Base-by-base conservation (phyloP, 208 protist genomes). In the Trypanosoma conorhini region DNA sequence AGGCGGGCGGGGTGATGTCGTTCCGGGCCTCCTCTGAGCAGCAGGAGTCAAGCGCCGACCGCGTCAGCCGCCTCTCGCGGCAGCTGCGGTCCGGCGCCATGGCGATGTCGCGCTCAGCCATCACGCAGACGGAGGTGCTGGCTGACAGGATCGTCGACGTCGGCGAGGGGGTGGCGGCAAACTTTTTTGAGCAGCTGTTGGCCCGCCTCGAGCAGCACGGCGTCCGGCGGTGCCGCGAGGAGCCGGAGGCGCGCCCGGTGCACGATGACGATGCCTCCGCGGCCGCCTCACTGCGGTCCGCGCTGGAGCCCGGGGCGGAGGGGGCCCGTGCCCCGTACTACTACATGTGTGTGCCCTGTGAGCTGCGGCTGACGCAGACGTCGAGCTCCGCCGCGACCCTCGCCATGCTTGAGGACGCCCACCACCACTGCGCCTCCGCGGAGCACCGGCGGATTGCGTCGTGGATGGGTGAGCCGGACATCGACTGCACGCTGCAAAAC, bases 291-390 rank as follows among this genome's bases (percentile, higher is more conserved):
- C 28, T 50, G 59, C 10, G 24, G 12, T 26, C 38, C 0, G 55
- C 24, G 5, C 4, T 24, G 5, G 42, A 59, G 13, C 21, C 38
- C 17, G 3, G 13, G 13, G 33, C 12, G 31, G 48, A 40, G 5
- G 72, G 85, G 28, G 52, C 28, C 22, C 87, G 92, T 15, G 79
- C 67, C 21, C 80, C 87, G 9, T 90, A 94, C 74, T 95, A 92
- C 68, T 96, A 96, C 73, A 68, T 89, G 35, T 96, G 92, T 72
- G 86, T 94, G 1, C 86, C 87, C 3, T 96, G 92, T 50, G 88
- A 94, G 72, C 46, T 87, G 48, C 77, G 77, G 9, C 84, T 96
- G 7, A 92, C 87, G 3, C 64, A 40, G 7, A 68, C 83, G 33
- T 82, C 70, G 17, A 69, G 59, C 0, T 33, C 19, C 28, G 62